A percentile compares a stretch with the other conserved stretches of the same genome.
Evolutionary conservation across 2,329 filamentous ascomycete genomes (phyloP).

Genomic region (Epichloe hybrida): DNA sequence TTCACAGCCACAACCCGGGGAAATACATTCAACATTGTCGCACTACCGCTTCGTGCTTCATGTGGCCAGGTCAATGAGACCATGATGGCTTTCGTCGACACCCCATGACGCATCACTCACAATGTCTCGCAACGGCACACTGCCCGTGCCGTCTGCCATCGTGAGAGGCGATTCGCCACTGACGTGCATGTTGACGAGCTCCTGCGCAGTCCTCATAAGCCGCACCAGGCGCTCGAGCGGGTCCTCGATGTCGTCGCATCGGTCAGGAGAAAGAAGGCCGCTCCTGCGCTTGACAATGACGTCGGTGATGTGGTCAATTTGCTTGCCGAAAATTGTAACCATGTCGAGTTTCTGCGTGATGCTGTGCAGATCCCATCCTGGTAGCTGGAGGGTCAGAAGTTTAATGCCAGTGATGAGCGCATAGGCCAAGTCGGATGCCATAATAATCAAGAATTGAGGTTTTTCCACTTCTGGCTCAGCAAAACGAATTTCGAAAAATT

Average conservation of each 20-base stretch:
- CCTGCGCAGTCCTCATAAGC: constrained; percentile 18
- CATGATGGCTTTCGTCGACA: constrained; percentile 1
- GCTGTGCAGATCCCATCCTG: constrained; percentile 30
- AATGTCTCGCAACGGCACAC: constrained; percentile 10
- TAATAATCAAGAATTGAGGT: constrained; percentile 29
- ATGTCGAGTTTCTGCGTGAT: constrained; percentile 21
- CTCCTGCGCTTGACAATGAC: constrained; percentile 18
- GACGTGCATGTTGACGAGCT: constrained; percentile 19
- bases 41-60: not conserved
- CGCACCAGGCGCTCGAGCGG: constrained; percentile 19
- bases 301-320: constrained; percentile 17
- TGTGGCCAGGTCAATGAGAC: constrained; percentile 1
- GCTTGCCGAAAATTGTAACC: constrained; percentile 11
- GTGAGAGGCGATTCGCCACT: constrained; percentile 12
- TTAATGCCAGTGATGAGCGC: constrained; percentile 32
- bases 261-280: constrained; percentile 10
- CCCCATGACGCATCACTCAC: constrained; percentile 7
- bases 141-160: constrained; percentile 8
- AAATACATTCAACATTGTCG: not conserved
- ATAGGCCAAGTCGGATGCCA: constrained; percentile 33
- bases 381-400: constrained; percentile 29
- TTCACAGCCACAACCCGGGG: not conserved
- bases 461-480: constrained; percentile 17
- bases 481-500: constrained; percentile 26
- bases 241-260: constrained; percentile 12